A percentile compares a stretch with the other conserved stretches of the same genome.
phyloP scores from a whole-genome alignment of 1,284 basidiomycete genomes.

The Tylopilus sp. region DNA sequence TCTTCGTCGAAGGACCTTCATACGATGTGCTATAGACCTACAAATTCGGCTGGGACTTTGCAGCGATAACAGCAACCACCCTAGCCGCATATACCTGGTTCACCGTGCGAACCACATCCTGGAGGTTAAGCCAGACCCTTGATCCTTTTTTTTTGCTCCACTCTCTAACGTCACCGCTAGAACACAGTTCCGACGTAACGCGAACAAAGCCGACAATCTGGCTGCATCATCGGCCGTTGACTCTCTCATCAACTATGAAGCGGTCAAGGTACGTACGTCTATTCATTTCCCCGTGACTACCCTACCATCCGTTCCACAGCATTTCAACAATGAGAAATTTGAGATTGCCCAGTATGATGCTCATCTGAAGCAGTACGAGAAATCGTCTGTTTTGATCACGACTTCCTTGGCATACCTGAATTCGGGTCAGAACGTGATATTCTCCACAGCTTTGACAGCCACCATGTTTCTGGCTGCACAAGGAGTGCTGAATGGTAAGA shows the following conservation, averaged over 20 bases:
- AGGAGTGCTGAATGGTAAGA: conserved; percentile 81
- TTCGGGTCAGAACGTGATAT: conserved; percentile 96
- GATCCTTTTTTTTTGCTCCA: neutral
- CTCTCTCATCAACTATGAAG: conserved; percentile 96
- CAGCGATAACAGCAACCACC: conserved; percentile 82
- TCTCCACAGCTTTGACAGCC: conserved; percentile 86
- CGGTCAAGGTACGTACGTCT: conserved; percentile 74
- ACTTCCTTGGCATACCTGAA: conserved; percentile 93
- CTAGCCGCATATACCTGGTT: conserved; percentile 97
- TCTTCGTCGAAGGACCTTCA: neutral
- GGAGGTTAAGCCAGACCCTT: conserved; percentile 59
- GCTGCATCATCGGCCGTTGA: conserved; percentile 94
- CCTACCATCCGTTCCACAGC: conserved; percentile 43
- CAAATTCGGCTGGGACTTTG: conserved; percentile 97
- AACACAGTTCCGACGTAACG: conserved; percentile 90
- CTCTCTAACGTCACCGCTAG: conserved; percentile 40
- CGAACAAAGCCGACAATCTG: conserved; percentile 95
- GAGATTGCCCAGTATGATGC: conserved; percentile 93
- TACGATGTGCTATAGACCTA: conserved; percentile 59
- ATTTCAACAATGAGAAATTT: conserved; percentile 95
- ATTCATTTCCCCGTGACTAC: neutral
- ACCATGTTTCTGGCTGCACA: conserved; percentile 98
- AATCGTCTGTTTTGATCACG: conserved; percentile 90
- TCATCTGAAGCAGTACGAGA: conserved; percentile 85
- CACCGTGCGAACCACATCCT: conserved; percentile 92